These are phyloP conservation scores for Annona cherimola DNA, from an alignment of 164 flowering plant species.

Conservation along the genomic window DNA sequence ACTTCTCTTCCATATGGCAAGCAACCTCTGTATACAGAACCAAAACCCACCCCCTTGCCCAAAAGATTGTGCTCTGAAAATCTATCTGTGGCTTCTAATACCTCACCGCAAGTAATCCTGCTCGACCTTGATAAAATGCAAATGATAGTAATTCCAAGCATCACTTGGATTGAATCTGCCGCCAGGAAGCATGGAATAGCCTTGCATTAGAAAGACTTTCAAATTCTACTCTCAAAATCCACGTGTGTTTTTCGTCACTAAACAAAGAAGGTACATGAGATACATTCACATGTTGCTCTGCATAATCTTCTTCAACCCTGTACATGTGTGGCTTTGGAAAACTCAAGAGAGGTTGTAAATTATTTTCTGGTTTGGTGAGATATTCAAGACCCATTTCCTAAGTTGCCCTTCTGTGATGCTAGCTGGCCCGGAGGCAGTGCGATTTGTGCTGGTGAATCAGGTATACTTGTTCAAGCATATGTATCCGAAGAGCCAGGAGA, in stretches of 20 bases:
- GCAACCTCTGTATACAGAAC: slow-evolving; percentile 68
- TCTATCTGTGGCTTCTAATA: slow-evolving; percentile 58
- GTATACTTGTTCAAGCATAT: slow-evolving; percentile 85
- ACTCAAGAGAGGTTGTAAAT: background rate
- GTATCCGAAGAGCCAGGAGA: slow-evolving; percentile 76
- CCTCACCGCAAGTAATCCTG: slow-evolving; percentile 63
- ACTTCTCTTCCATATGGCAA: slow-evolving; percentile 75
- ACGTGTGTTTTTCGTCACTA: slow-evolving; percentile 50
- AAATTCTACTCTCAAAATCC: slow-evolving; percentile 78
- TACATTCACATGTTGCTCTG: background rate
- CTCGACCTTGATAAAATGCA: slow-evolving; percentile 41
- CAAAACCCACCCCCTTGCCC: slow-evolving; percentile 84
- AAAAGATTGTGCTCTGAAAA: slow-evolving; percentile 70
- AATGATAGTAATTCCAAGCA: slow-evolving; percentile 2
- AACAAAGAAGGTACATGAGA: slow-evolving; percentile 45
- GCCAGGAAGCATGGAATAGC: slow-evolving; percentile 90
- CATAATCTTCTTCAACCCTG: background rate
- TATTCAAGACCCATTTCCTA: slow-evolving; percentile 80
- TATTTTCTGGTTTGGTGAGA: slow-evolving; percentile 62
- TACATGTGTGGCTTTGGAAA: too few species aligned
- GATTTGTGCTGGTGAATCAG: slow-evolving; percentile 57
- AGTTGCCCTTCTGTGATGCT: slow-evolving; percentile 86
- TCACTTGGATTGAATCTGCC: slow-evolving; percentile 42
- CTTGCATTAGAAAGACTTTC: slow-evolving; percentile 70
- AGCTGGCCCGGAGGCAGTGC: slow-evolving; percentile 76